phyloP scores from a whole-genome alignment of 83 land plant genomes.

The Picea abies region DNA sequence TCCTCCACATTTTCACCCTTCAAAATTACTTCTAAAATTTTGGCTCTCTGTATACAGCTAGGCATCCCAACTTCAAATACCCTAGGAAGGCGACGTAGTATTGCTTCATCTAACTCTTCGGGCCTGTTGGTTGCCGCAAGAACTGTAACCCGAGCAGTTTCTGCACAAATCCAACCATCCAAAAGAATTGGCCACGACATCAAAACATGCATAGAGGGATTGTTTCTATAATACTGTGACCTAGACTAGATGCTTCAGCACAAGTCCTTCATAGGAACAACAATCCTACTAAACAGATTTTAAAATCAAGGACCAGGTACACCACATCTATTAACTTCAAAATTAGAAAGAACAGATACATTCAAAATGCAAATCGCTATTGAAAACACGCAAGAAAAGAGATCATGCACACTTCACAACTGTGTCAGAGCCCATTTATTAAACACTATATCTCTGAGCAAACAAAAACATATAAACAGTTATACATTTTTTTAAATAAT shows the following conservation, averaged over 20 bases:
- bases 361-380: not conserved
- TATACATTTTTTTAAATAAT: no score
- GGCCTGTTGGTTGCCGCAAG: slow-evolving; percentile 99
- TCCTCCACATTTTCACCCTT: slow-evolving; percentile 82
- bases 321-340: not conserved
- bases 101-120: slow-evolving; percentile 97
- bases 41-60: slow-evolving; percentile 61
- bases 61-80: slow-evolving; percentile 96
- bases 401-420: not conserved
- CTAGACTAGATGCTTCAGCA: not conserved
- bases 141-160: slow-evolving; percentile 98
- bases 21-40: slow-evolving; percentile 81
- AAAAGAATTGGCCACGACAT: not conserved
- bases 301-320: not conserved
- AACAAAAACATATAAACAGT: no score
- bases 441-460: no score
- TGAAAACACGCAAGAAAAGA: not conserved
- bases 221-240: not conserved
- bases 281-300: not conserved
- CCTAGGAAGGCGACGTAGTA: slow-evolving; percentile 83
- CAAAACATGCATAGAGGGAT: slow-evolving; percentile 7
- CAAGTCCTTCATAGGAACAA: not conserved
- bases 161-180: slow-evolving; percentile 33
- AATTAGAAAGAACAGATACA: not conserved
- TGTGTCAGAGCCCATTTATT: not conserved